These are phyloP conservation scores for Malassezia cuniculi DNA, from an alignment of 1,284 basidiomycete species.

Conservation along the genomic window DNA sequence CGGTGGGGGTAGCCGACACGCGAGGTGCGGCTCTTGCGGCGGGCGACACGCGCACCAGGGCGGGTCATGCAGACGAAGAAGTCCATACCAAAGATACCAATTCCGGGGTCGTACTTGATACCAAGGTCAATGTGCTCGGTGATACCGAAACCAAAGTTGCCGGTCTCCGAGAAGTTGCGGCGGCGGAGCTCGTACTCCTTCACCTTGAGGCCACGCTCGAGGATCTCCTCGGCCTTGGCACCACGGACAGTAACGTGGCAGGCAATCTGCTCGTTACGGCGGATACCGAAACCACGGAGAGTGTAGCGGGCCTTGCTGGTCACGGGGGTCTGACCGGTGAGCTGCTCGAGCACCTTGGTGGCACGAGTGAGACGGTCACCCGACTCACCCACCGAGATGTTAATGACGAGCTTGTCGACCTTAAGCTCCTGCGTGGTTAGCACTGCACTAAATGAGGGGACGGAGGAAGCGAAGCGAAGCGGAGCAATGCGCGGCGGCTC, in stretches of 20 bases:
- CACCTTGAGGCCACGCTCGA: conserved; percentile 97
- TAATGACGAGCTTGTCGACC: conserved; percentile 99
- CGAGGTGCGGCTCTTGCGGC: conserved; percentile 77
- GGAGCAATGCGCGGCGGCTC: neutral
- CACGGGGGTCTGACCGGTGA: conserved; percentile 97
- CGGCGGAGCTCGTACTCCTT: conserved; percentile 93
- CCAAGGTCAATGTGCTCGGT: conserved; percentile 82
- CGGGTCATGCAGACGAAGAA: conserved; percentile 62
- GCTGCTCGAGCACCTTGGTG: conserved; percentile 97
- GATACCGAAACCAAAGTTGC: conserved; percentile 45
- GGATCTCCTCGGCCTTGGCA: conserved; percentile 94
- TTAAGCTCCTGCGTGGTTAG: conserved; percentile 58
- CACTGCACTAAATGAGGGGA: neutral
- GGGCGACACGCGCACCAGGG: conserved; percentile 80
- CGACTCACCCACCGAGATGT: conserved; percentile 99
- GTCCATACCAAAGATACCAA: conserved; percentile 46
- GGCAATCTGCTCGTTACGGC: conserved; percentile 99
- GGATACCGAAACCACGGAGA: conserved; percentile 96
- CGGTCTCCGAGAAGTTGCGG: conserved; percentile 67
- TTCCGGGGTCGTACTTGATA: conserved; percentile 52
- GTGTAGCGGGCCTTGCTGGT: conserved; percentile 99
- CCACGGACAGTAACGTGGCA: conserved; percentile 98
- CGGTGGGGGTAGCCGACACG: conserved; percentile 74
- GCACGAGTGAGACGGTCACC: conserved; percentile 98
- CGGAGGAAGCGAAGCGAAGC: neutral